Evolutionary conservation across 2,329 filamentous ascomycete genomes (phyloP).

Genomic region (Aciculosporium take): DNA sequence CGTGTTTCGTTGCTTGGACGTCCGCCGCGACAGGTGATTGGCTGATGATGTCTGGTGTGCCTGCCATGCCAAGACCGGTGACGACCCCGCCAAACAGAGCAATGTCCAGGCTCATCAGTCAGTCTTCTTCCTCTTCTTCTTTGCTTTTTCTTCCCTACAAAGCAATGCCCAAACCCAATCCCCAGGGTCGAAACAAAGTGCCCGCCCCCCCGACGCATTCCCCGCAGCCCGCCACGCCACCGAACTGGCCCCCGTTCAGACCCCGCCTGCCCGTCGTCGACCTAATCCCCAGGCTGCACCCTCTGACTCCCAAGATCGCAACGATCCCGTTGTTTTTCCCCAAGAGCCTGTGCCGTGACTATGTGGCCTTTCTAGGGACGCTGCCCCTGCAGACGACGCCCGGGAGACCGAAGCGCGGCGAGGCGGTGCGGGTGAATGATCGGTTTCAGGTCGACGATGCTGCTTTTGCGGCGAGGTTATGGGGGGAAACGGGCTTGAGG

Average conservation of each 20-base stretch:
- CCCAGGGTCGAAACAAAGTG: constrained; percentile 10
- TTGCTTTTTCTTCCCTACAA: no score
- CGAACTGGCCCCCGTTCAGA: constrained; percentile 57
- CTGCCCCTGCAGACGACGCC: constrained; percentile 67
- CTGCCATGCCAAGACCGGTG: no score
- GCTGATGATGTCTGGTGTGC: no score
- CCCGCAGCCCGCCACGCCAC: constrained; percentile 13
- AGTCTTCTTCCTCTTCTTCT: no score
- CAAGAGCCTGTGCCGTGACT: constrained; percentile 57
- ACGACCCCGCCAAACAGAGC: no score
- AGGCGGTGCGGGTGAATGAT: constrained; percentile 78
- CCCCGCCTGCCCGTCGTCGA: constrained; percentile 53
- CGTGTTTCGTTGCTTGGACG: no score
- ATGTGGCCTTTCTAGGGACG: constrained; percentile 55
- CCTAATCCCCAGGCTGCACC: constrained; percentile 43
- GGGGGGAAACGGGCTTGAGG: constrained; percentile 61
- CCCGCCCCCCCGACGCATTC: constrained; percentile 7
- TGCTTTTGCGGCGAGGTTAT: constrained; percentile 59
- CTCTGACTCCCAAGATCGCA: constrained; percentile 47
- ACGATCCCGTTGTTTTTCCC: constrained; percentile 64
- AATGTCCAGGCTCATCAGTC: no score
- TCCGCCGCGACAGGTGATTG: no score
- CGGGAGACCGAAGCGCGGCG: constrained; percentile 60
- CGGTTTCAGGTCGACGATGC: constrained; percentile 71
- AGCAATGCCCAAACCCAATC: constrained; percentile 21